Evolutionary conservation across 352 stramenopile genomes (phyloP).

Genomic region (Phytophthora megakarya): DNA sequence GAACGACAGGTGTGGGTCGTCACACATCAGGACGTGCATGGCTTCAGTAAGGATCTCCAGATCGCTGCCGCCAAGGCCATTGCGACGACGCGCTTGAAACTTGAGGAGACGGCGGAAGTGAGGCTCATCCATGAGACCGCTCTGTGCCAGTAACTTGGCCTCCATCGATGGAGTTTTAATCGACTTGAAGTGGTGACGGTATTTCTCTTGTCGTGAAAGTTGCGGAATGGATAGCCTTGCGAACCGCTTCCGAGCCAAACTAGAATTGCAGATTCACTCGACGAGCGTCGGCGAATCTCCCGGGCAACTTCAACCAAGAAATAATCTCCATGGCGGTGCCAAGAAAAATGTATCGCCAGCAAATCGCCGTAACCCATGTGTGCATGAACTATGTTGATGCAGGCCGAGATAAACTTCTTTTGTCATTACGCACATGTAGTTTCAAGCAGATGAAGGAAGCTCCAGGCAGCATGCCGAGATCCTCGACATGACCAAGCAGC

Average conservation of each 20-base stretch:
- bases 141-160: constrained; percentile 30
- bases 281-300: constrained; percentile 8
- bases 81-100: constrained; percentile 59
- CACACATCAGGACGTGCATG: constrained; percentile 24
- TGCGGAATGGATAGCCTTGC: constrained; percentile 6
- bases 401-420: too few relatives aligned
- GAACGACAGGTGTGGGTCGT: constrained; percentile 40
- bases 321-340: constrained; percentile 10
- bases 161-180: constrained; percentile 16
- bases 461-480: too few relatives aligned
- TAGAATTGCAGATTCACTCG: constrained; percentile 9
- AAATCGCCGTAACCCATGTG: neutral
- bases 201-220: constrained; percentile 1
- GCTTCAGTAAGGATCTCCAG: constrained; percentile 50
- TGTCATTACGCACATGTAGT: neutral
- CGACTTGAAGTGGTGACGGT: neutral
- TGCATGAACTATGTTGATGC: too few relatives aligned
- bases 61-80: constrained; percentile 41
- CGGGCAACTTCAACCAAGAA: constrained; percentile 3
- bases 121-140: constrained; percentile 42
- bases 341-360: neutral
- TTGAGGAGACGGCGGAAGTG: constrained; percentile 57
- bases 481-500: neutral
- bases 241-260: neutral
- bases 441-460: too few relatives aligned